These are phyloP conservation scores for Rhododendron mucronatum DNA, from an alignment of 148 eudicot species.

Conservation along the genomic window DNA sequence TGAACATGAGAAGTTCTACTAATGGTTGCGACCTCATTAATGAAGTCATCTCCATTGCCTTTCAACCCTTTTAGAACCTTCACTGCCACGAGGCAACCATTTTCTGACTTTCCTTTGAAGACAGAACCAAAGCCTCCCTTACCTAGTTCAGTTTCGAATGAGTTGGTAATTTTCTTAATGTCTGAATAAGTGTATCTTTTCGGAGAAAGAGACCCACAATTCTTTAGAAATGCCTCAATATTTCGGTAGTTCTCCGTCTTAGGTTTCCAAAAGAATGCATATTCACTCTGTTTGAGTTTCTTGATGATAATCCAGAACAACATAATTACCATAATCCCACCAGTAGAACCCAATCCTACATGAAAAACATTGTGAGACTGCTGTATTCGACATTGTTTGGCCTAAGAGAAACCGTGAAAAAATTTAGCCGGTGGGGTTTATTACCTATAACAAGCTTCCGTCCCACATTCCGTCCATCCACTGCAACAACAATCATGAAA, in stretches of 20 bases:
- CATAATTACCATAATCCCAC: neutral
- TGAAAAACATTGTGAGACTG: too few relatives aligned
- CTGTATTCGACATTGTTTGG: too few relatives aligned
- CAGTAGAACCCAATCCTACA: neutral
- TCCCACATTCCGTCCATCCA: too few relatives aligned
- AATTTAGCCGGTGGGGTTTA: too few relatives aligned
- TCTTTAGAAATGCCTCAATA: slow-evolving; percentile 12
- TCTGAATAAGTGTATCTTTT: neutral
- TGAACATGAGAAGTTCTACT: slow-evolving; percentile 24
- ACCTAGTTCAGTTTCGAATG: neutral
- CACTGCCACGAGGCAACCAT: slow-evolving; percentile 6
- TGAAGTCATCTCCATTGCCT: slow-evolving; percentile 19
- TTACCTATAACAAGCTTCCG: too few relatives aligned
- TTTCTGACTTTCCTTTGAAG: slow-evolving; percentile 6
- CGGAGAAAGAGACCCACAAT: slow-evolving; percentile 1
- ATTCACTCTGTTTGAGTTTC: neutral
- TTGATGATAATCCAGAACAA: neutral
- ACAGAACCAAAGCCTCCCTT: slow-evolving; percentile 10
- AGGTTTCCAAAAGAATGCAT: neutral
- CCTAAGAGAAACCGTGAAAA: too few relatives aligned
- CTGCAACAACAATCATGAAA: too few relatives aligned
- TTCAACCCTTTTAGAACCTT: neutral
- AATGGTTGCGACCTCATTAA: slow-evolving; percentile 25
- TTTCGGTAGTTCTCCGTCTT: neutral
- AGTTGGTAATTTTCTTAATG: slow-evolving; percentile 2